phyloP scores from a whole-genome alignment of 805 yeast species.

The Huiozyma naganishii region DNA sequence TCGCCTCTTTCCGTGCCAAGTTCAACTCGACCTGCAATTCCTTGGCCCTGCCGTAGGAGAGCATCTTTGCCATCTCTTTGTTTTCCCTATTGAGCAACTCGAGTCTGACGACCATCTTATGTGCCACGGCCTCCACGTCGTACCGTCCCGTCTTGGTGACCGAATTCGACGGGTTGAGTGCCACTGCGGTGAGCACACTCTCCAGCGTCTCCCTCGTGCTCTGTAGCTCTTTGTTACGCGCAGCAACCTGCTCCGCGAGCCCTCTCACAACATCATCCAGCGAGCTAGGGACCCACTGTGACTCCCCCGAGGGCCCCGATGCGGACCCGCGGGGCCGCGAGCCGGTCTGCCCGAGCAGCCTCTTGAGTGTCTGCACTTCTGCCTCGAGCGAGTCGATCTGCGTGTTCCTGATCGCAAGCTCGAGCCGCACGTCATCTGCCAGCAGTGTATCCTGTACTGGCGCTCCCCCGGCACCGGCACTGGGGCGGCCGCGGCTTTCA shows the following conservation, averaged over 20 bases:
- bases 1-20: constrained; percentile 41
- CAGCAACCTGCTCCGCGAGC: constrained; percentile 37
- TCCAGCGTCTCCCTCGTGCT: constrained; percentile 58
- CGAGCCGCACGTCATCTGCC: constrained; percentile 35
- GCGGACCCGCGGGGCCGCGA: constrained; percentile 23
- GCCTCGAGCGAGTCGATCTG: constrained; percentile 36
- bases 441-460: constrained; percentile 7
- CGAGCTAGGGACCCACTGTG: constrained; percentile 27
- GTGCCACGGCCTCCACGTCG: constrained; percentile 68
- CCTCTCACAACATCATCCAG: constrained; percentile 39
- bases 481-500: background rate
- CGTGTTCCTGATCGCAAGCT: constrained; percentile 45
- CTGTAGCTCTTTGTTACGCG: constrained; percentile 40
- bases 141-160: constrained; percentile 47
- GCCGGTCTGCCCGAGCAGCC: constrained; percentile 25
- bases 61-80: constrained; percentile 54
- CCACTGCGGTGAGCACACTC: constrained; percentile 44
- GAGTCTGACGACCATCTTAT: constrained; percentile 54
- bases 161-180: constrained; percentile 38
- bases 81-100: constrained; percentile 57
- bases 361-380: constrained; percentile 32
- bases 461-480: background rate
- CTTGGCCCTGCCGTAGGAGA: constrained; percentile 66
- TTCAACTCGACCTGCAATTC: constrained; percentile 62
- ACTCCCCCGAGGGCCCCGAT: constrained; percentile 15